Base-by-base conservation (phyloP, 2,329 filamentous ascomycete genomes). In the Shiraia bambusicola region DNA sequence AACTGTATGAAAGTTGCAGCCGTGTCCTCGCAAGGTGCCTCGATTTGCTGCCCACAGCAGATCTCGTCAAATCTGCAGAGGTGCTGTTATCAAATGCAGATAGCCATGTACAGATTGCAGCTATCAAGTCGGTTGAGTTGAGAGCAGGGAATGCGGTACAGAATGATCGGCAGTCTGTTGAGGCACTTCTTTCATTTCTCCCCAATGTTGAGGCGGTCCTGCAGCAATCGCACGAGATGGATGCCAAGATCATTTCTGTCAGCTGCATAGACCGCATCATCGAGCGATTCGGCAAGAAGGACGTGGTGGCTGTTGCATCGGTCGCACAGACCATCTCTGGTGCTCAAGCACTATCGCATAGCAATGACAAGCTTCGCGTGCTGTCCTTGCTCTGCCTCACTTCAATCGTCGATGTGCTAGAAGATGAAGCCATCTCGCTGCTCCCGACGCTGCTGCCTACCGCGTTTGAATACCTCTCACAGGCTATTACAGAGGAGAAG, bases 221-320 rank as follows among this genome's bases (percentile, higher is more conserved):
- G 45, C 76, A 84, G 40, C 80, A 86, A 35, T 86, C 87, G 6
- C 74, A 79, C 24, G 84, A 93, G 52, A 79, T 86, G 38, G 77
- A 82, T 19, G 85, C 93, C 66, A 90, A 92, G 70, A 85, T 90
- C 58, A 89, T 88, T 9, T 88, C 91, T 1, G 84, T 98, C 48
- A 83, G 84, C 26, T 97, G 92, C 57, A 85, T 97, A 31, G 91
- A 96, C 70, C 88, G 88, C 67, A 94, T 98, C 49, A 82, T 88
- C 2, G 91, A 96, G 70, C 92, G 92, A 66, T 97, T 95, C 65
- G 94, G 93, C 54, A 94, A 93, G 75, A 94, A 91, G 66, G 88
- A 95, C 59, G 77, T 86, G 1, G 82, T 86, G 53, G 84, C 83
- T 31, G 86, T 95, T 31, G 77, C 86, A 17, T 80, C 80, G 4